A percentile compares a stretch with the other conserved stretches of the same genome.
Conservation (phyloP, 2,329 filamentous ascomycete genomes). For the Penicillium griseofulvum region DNA sequence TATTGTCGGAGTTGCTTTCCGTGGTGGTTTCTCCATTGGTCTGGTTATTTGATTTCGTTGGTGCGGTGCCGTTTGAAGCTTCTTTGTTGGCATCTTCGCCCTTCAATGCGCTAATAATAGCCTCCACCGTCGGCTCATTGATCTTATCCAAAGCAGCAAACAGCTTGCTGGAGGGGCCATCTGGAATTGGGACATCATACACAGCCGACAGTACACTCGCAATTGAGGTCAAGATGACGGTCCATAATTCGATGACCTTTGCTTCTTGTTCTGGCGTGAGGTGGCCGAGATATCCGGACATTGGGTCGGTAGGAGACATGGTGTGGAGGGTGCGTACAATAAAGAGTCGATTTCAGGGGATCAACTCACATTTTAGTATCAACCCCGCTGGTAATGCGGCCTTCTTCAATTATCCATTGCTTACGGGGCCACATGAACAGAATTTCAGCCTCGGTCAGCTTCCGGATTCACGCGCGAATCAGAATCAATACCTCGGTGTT, state of each 20-base stretch:
- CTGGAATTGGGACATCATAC: conserved; percentile 37
- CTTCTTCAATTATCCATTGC: neutral
- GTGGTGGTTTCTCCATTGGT: neutral
- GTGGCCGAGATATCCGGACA: conserved; percentile 59
- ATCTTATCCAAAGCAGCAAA: conserved; percentile 21
- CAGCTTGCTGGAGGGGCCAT: conserved; percentile 18
- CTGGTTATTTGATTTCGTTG: neutral
- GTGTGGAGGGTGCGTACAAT: neutral
- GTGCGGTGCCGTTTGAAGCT: neutral
- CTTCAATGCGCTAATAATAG: conserved; percentile 19
- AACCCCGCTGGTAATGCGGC: neutral
- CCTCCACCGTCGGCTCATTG: conserved; percentile 22
- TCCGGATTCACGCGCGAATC: neutral
- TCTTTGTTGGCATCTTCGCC: neutral
- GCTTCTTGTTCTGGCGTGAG: conserved; percentile 79
- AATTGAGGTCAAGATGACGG: conserved; percentile 38
- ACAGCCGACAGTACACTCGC: conserved; percentile 21
- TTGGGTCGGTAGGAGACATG: conserved; percentile 40
- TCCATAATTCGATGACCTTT: conserved; percentile 84
- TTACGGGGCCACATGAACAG: conserved; percentile 1
- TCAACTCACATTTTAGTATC: neutral
- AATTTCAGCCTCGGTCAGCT: neutral
- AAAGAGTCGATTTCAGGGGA: neutral
- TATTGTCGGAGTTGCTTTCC: neutral
- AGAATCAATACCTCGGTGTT: conserved; percentile 4